Conservation (phyloP, 139 green algal species). For the Spirogloea muscicola region DNA sequence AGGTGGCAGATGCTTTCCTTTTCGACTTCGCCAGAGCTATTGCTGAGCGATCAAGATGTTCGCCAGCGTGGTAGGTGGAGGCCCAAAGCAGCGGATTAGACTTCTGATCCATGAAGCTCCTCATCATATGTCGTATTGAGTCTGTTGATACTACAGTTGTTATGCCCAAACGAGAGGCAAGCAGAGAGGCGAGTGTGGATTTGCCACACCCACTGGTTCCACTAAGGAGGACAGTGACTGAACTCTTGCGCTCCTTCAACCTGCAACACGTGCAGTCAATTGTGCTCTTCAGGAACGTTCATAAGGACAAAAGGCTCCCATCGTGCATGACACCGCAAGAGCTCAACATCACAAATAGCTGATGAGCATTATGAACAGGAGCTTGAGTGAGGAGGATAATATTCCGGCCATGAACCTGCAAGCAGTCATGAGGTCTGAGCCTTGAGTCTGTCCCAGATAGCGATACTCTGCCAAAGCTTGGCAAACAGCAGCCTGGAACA, state of each 20-base stretch:
- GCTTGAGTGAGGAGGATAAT: neutral
- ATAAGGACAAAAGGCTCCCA: conserved; percentile 1
- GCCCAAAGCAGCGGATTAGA: conserved; percentile 75
- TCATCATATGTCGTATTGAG: conserved; percentile 75
- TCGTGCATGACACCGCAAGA: neutral
- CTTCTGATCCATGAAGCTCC: conserved; percentile 53
- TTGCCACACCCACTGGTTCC: conserved; percentile 91
- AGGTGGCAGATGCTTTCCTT: conserved; percentile 5
- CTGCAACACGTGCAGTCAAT: conserved; percentile 24
- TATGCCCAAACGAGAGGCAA: conserved; percentile 82
- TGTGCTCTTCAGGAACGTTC: neutral
- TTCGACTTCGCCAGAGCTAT: conserved; percentile 21
- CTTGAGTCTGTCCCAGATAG: conserved; percentile 26
- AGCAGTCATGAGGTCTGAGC: conserved; percentile 29
- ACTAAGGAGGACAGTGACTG: conserved; percentile 73
- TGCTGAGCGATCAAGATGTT: conserved; percentile 33
- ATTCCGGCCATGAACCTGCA: conserved; percentile 25
- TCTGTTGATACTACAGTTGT: conserved; percentile 87
- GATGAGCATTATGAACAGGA: neutral
- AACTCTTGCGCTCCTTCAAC: conserved; percentile 41
- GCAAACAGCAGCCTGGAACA: conserved; percentile 41
- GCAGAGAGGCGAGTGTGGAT: conserved; percentile 85
- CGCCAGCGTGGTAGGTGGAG: conserved; percentile 82
- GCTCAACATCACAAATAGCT: neutral
- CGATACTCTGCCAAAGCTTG: conserved; percentile 35